phyloP scores from a whole-genome alignment of 495 filamentous ascomycete species.

The Zalerion maritima region DNA sequence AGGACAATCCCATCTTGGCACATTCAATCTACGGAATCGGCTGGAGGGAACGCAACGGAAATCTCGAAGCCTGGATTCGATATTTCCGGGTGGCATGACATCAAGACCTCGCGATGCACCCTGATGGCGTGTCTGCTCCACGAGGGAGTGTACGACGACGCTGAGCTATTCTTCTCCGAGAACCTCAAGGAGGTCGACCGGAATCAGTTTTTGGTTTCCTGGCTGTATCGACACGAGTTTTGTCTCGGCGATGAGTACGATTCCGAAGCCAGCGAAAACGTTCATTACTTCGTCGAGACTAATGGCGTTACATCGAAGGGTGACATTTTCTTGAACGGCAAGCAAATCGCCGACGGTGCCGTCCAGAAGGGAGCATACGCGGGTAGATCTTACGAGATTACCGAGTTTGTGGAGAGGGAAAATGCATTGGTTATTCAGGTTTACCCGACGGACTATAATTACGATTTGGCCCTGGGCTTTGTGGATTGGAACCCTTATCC shows the following conservation, averaged over 20 bases:
- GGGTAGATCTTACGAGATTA: slow-evolving; percentile 41
- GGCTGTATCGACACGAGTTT: slow-evolving; percentile 49
- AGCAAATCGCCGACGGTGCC: slow-evolving; percentile 29
- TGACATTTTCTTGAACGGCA: slow-evolving; percentile 47
- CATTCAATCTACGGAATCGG: slow-evolving; percentile 32
- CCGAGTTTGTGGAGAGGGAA: slow-evolving; percentile 16
- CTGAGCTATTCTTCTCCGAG: slow-evolving; percentile 41
- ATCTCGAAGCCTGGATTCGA: slow-evolving; percentile 34
- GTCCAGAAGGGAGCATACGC: slow-evolving; percentile 42
- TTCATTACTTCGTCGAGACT: slow-evolving; percentile 39
- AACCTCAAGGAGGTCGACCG: slow-evolving; percentile 31
- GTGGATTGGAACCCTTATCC: slow-evolving; percentile 56
- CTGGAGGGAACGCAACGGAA: slow-evolving; percentile 17
- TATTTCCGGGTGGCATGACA: slow-evolving; percentile 37
- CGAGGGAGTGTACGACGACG: slow-evolving; percentile 38
- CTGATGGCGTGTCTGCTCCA: slow-evolving; percentile 44
- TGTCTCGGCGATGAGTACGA: no score
- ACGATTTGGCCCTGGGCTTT: slow-evolving; percentile 45
- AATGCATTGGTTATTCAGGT: slow-evolving; percentile 41
- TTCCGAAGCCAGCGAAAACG: slow-evolving; percentile 18
- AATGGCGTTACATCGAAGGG: slow-evolving; percentile 47
- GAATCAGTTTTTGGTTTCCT: slow-evolving; percentile 37
- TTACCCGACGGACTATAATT: slow-evolving; percentile 43
- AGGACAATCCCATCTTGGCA: slow-evolving; percentile 38
- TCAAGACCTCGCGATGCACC: slow-evolving; percentile 33